These are phyloP conservation scores for Aureobasidium sp. DNA, from an alignment of 2,329 filamentous ascomycete species.

Conservation along the genomic window DNA sequence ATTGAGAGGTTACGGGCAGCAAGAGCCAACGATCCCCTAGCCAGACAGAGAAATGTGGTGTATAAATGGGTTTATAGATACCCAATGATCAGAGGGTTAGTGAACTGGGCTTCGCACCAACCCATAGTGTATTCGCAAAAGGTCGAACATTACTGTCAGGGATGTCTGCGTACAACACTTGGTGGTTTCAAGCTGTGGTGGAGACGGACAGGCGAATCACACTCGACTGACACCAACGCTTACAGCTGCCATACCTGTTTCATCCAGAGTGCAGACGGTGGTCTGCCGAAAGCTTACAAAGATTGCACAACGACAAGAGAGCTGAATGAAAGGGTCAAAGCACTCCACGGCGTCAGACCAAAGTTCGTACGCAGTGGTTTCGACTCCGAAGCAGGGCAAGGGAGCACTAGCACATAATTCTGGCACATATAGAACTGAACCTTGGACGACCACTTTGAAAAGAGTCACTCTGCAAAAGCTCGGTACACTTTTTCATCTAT, in stretches of 20 bases:
- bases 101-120: not conserved
- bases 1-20: accelerated
- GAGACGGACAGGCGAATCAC: not conserved
- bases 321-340: not conserved
- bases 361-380: not conserved
- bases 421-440: not conserved
- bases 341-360: not conserved
- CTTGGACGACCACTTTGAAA: too few relatives aligned
- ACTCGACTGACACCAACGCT: too few relatives aligned
- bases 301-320: not conserved
- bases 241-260: not conserved
- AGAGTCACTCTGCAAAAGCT: too few relatives aligned
- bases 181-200: not conserved
- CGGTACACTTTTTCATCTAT: too few relatives aligned
- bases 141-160: not conserved
- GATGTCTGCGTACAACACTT: too few relatives aligned
- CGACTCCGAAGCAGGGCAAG: not conserved
- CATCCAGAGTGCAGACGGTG: not conserved
- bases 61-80: too few relatives aligned
- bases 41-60: not conserved
- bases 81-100: too few relatives aligned
- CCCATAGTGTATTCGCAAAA: not conserved
- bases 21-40: not conserved
- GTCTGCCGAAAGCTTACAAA: not conserved
- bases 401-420: not conserved